A percentile compares a stretch with the other conserved stretches of the same genome.
Evolutionary conservation across 495 filamentous ascomycete species (phyloP).

Genomic region (Thozetella sp.): DNA sequence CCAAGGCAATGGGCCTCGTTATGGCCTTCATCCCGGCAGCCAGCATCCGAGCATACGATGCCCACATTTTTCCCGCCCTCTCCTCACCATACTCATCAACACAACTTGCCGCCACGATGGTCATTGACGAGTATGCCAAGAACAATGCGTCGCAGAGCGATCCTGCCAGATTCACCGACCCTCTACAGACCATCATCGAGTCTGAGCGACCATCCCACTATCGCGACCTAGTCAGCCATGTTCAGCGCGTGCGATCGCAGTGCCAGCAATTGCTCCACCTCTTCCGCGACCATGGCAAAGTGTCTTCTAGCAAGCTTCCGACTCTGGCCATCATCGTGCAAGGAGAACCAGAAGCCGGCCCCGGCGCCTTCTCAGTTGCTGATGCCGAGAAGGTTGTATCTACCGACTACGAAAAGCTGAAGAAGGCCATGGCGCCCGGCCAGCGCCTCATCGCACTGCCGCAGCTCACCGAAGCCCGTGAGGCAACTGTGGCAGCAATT

Average conservation of each 20-base stretch:
- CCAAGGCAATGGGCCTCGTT: constrained; percentile 77
- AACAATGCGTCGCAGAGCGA: constrained; percentile 41
- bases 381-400: constrained; percentile 85
- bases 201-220: constrained; percentile 79
- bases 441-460: constrained; percentile 79
- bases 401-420: constrained; percentile 82
- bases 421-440: constrained; percentile 79
- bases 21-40: constrained; percentile 63
- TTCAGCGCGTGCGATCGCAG: constrained; percentile 85
- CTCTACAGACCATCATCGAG: constrained; percentile 75
- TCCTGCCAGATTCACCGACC: constrained; percentile 49
- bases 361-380: constrained; percentile 83
- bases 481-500: constrained; percentile 68
- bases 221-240: constrained; percentile 83
- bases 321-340: constrained; percentile 85
- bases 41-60: constrained; percentile 52
- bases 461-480: constrained; percentile 72
- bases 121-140: constrained; percentile 87
- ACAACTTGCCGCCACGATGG: constrained; percentile 79
- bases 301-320: constrained; percentile 72
- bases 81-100: constrained; percentile 76
- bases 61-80: constrained; percentile 62
- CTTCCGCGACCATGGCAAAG: constrained; percentile 84
- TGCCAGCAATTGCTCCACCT: constrained; percentile 86
- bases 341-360: constrained; percentile 86